Percentiles rank a stretch among this genome's conserved stretches.
Conservation (phyloP, 352 stramenopile genomes). For the Peronosclerospora sorghi region DNA sequence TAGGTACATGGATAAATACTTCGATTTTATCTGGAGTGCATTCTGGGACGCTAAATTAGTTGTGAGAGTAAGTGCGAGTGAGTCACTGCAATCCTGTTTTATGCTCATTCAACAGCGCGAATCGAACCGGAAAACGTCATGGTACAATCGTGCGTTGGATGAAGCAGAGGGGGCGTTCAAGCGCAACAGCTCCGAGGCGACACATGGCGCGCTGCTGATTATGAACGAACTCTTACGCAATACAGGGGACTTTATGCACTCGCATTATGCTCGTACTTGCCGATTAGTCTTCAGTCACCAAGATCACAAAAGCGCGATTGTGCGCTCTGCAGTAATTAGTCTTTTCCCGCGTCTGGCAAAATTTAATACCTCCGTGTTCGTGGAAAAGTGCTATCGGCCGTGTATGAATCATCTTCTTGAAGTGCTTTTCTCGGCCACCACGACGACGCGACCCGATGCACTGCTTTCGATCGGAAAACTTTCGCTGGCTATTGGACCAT, state of each 20-base stretch:
- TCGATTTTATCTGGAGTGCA: constrained; percentile 84
- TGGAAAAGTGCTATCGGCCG: constrained; percentile 70
- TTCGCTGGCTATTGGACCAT: constrained; percentile 63
- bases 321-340: constrained; percentile 77
- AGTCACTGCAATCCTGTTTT: constrained; percentile 79
- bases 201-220: constrained; percentile 74
- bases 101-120: constrained; percentile 83
- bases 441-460: constrained; percentile 63
- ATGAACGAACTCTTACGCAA: constrained; percentile 81
- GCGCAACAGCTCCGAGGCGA: constrained; percentile 65
- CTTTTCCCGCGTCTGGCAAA: constrained; percentile 78
- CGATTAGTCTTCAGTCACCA: constrained; percentile 64
- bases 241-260: constrained; percentile 84
- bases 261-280: constrained; percentile 64
- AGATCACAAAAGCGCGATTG: constrained; percentile 68
- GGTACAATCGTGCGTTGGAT: constrained; percentile 70
- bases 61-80: constrained; percentile 67
- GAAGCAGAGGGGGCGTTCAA: constrained; percentile 66
- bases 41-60: constrained; percentile 79
- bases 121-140: constrained; percentile 73
- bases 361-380: constrained; percentile 81
- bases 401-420: constrained; percentile 82
- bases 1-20: constrained; percentile 84
- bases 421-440: constrained; percentile 69
- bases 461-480: constrained; percentile 81